These are phyloP conservation scores for Aspergillus glaucus DNA, from an alignment of 2,329 filamentous ascomycete species.

Conservation along the genomic window DNA sequence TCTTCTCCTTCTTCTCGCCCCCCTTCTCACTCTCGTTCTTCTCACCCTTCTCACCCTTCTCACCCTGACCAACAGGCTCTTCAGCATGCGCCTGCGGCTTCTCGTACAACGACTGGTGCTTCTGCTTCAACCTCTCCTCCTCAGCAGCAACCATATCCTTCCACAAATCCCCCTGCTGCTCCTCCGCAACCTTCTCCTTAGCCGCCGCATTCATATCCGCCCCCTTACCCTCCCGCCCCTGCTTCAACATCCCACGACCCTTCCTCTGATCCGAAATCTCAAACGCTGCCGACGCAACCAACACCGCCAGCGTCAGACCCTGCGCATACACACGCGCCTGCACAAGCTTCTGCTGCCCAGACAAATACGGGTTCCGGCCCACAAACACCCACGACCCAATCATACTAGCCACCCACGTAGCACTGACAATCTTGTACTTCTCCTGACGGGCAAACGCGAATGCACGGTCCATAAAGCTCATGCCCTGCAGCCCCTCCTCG, in stretches of 20 bases:
- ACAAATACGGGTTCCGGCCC: conserved; percentile 68
- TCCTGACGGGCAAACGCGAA: conserved; percentile 71
- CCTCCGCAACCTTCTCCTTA: conserved; percentile 79
- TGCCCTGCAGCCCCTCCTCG: conserved; percentile 49
- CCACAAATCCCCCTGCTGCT: conserved; percentile 89
- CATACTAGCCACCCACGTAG: conserved; percentile 77
- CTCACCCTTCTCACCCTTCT: conserved; percentile 1
- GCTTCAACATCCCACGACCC: conserved; percentile 47
- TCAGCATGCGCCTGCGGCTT: conserved; percentile 17
- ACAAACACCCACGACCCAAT: conserved; percentile 67
- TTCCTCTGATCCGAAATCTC: conserved; percentile 73
- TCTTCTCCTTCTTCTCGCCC: conserved; percentile 8
- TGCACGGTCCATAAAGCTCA: conserved; percentile 55
- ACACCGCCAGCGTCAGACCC: conserved; percentile 75
- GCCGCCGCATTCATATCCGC: conserved; percentile 29
- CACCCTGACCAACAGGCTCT: neutral
- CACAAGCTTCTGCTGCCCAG: conserved; percentile 76
- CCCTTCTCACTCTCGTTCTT: conserved; percentile 4
- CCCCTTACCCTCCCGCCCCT: conserved; percentile 68
- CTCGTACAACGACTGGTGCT: conserved; percentile 32
- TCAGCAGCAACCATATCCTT: conserved; percentile 50
- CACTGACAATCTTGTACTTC: conserved; percentile 80
- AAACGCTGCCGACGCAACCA: conserved; percentile 75
- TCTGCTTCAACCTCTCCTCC: conserved; percentile 39
- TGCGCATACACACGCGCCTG: conserved; percentile 94